Base-by-base conservation (phyloP, 371 early-diverging fungal genomes). In the Mucor sp. region DNA sequence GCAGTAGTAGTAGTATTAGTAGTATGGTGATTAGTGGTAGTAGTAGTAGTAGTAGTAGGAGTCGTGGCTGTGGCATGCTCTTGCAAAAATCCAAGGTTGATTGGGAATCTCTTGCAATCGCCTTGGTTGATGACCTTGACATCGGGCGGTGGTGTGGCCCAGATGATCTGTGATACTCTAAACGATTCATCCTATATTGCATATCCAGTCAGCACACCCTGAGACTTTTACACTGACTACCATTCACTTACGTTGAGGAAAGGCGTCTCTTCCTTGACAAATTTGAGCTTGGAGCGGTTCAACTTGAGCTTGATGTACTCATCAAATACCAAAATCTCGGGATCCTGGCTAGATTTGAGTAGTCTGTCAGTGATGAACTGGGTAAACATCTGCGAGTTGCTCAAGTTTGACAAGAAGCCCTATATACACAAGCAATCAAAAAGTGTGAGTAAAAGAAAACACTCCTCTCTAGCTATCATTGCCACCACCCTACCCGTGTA, bases 301-400 rank as follows among this genome's bases (percentile, higher is more conserved):
- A 90, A 72, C 69, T 94, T 94, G 19, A 90, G 85, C 67, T 92
- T 93, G 73, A 94, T 91, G 50, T 85, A 84, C 65, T 94, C 93
- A 67, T 91, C 91, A 78, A 94, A 94, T 62, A 92, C 89, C 17
- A 91, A 77, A 11, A 93, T 85, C 63, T 93, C 92, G 15, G 90
- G 89, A 60, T 94, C 92, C 23, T 83, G 81, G 6, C 77, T 73
- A 11, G 90, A 78, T 12, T 90, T 84, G 19, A 88, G 81, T 17
- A 92, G 71, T 43, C 95, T 78, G 60, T 93, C 93, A 19, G 89
- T 84, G 7, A 91, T 88, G 68, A 94, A 94, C 56, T 94, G 95
- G 0, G 86, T 86, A 77, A 93, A 94, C 70, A 93, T 89, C 74
- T 93, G 95, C 0, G 94, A 91, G 58, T 87, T 88, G 12, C 85